Evolutionary conservation across 768 basidiomycete genomes (phyloP).

Genomic region (Pholiota conissans): DNA sequence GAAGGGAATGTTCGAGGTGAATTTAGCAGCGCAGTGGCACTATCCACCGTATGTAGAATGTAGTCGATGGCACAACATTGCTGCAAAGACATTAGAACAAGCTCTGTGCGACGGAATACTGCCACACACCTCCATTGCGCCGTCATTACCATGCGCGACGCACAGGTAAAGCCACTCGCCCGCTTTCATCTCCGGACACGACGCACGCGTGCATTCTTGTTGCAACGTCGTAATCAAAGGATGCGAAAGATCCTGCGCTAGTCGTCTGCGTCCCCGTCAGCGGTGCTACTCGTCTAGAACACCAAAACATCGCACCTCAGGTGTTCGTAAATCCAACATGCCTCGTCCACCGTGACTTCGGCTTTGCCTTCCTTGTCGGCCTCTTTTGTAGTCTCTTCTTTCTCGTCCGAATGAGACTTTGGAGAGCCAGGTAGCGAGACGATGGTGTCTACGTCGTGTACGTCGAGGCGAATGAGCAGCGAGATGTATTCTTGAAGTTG

Average conservation of each 20-base stretch:
- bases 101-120: not conserved
- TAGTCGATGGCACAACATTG: constrained; percentile 99
- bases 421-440: constrained; percentile 67
- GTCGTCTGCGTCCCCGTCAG: constrained; percentile 51
- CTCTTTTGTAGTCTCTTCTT: constrained; percentile 28
- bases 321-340: constrained; percentile 80
- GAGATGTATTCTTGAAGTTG: constrained; percentile 95
- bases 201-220: constrained; percentile 80
- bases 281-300: not conserved
- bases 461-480: constrained; percentile 79
- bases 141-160: constrained; percentile 89
- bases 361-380: constrained; percentile 36
- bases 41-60: constrained; percentile 90
- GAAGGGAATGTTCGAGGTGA: constrained; percentile 92
- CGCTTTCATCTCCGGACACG: constrained; percentile 99
- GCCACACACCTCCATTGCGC: constrained; percentile 76
- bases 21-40: constrained; percentile 88
- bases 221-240: constrained; percentile 84
- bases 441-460: constrained; percentile 85
- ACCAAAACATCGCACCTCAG: constrained; percentile 35
- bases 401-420: constrained; percentile 19
- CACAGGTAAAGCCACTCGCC: constrained; percentile 97
- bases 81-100: constrained; percentile 29
- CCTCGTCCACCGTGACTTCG: constrained; percentile 70
- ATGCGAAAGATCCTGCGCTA: constrained; percentile 85